A percentile compares a stretch with the other conserved stretches of the same genome.
phyloP scores from a whole-genome alignment of 2,329 filamentous ascomycete species.

The Lasiodiplodia gonubiensis region DNA sequence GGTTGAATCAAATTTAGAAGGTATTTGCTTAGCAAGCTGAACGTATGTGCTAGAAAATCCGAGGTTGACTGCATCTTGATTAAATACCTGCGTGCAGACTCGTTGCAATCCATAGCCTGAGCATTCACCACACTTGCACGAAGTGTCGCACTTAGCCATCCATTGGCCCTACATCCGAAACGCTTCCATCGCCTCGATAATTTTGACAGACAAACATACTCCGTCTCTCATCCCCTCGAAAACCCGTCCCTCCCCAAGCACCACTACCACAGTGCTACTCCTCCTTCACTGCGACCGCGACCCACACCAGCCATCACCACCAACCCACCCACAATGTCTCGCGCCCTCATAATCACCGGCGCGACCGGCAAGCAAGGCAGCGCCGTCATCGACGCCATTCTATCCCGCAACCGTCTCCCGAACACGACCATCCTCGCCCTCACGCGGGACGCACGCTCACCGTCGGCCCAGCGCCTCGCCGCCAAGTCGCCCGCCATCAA shows the following conservation, averaged over 20 bases:
- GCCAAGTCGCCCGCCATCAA: constrained; percentile 55
- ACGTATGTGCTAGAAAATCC: not conserved
- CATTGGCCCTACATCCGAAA: not conserved
- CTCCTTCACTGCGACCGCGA: not conserved
- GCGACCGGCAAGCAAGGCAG: constrained; percentile 55
- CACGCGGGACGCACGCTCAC: constrained; percentile 58
- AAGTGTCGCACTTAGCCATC: not conserved
- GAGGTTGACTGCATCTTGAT: not conserved
- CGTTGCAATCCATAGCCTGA: not conserved
- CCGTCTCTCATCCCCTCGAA: not conserved
- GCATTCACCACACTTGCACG: not conserved
- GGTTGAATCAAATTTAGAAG: not conserved
- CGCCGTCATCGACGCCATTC: constrained; percentile 47
- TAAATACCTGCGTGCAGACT: not conserved
- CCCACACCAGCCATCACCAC: not conserved
- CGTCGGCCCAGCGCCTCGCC: constrained; percentile 55
- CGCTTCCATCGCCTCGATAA: not conserved
- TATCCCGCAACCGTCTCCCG: constrained; percentile 37
- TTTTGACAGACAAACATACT: not conserved
- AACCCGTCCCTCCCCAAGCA: not conserved
- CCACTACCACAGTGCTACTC: not conserved
- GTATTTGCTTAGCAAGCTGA: not conserved
- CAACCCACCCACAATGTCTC: constrained; percentile 35
- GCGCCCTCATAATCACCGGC: constrained; percentile 48
- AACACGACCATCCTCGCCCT: constrained; percentile 62